Conservation (phyloP, 305 asterid genomes). For the Solanum chacoense region DNA sequence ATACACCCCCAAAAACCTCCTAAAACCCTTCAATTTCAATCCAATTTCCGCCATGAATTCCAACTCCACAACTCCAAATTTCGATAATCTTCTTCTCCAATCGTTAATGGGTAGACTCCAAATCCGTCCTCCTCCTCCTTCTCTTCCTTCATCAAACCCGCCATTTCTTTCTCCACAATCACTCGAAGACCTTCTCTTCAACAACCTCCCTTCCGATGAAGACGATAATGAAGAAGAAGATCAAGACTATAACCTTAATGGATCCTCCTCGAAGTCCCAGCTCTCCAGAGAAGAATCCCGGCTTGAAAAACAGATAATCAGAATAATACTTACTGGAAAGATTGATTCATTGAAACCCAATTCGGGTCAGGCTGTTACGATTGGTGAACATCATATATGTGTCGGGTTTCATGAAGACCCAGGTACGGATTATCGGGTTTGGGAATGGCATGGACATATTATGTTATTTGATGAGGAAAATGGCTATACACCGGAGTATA, state of each 20-base stretch:
- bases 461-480: constrained; percentile 90
- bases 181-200: constrained; percentile 56
- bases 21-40: constrained; percentile 8
- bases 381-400: constrained; percentile 88
- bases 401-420: constrained; percentile 71
- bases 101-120: constrained; percentile 79
- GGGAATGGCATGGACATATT: constrained; percentile 98
- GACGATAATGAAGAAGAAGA: constrained; percentile 25
- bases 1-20: background rate
- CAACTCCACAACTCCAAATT: constrained; percentile 48
- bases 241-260: background rate
- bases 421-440: constrained; percentile 68
- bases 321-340: constrained; percentile 49
- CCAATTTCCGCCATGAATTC: constrained; percentile 27
- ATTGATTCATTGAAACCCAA: constrained; percentile 64
- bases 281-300: constrained; percentile 74
- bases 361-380: constrained; percentile 72
- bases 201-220: constrained; percentile 44
- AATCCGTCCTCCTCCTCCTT: constrained; percentile 30
- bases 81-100: constrained; percentile 78
- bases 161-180: constrained; percentile 35
- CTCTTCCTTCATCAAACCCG: constrained; percentile 15
- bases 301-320: constrained; percentile 75
- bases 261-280: constrained; percentile 41
- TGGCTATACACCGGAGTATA: constrained; percentile 81